phyloP scores from a whole-genome alignment of 306 rosid species.

The Comarum palustre region DNA sequence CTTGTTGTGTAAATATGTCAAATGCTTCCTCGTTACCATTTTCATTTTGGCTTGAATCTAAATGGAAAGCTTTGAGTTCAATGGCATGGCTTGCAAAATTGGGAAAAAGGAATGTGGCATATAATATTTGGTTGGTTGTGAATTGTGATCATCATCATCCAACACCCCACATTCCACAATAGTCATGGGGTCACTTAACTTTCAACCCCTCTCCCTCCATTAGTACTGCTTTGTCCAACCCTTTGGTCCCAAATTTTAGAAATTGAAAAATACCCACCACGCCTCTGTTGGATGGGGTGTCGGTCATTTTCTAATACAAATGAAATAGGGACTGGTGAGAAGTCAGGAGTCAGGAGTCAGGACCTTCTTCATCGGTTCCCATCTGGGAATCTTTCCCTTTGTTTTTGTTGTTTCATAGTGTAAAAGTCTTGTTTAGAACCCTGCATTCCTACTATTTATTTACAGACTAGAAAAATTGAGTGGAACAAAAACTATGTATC shows the following conservation, averaged over 20 bases:
- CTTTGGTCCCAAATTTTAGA: constrained; percentile 5
- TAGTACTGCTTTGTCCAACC: constrained; percentile 39
- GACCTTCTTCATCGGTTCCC: constrained; percentile 28
- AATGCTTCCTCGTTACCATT: constrained; percentile 6
- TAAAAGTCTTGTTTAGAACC: constrained; percentile 29
- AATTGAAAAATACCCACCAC: background rate
- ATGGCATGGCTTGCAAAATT: constrained; percentile 38
- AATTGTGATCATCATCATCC: constrained; percentile 29
- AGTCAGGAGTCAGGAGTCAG: constrained; percentile 21
- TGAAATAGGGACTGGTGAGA: constrained; percentile 23
- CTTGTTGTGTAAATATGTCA: constrained; percentile 10
- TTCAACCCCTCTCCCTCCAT: constrained; percentile 20
- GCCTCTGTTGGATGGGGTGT: constrained; percentile 33
- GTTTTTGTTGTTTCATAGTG: constrained; percentile 23
- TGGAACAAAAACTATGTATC: background rate
- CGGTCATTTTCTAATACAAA: constrained; percentile 40
- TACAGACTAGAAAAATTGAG: constrained; percentile 18
- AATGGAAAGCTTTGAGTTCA: background rate
- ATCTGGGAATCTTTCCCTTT: constrained; percentile 43
- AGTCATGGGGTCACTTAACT: constrained; percentile 39
- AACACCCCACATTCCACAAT: background rate
- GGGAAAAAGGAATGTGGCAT: constrained; percentile 32
- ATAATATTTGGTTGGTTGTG: background rate
- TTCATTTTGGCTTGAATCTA: constrained; percentile 13
- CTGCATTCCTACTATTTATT: constrained; percentile 27